phyloP scores from a whole-genome alignment of 805 yeast genomes.

The Saccharomycopsis babjevae region DNA sequence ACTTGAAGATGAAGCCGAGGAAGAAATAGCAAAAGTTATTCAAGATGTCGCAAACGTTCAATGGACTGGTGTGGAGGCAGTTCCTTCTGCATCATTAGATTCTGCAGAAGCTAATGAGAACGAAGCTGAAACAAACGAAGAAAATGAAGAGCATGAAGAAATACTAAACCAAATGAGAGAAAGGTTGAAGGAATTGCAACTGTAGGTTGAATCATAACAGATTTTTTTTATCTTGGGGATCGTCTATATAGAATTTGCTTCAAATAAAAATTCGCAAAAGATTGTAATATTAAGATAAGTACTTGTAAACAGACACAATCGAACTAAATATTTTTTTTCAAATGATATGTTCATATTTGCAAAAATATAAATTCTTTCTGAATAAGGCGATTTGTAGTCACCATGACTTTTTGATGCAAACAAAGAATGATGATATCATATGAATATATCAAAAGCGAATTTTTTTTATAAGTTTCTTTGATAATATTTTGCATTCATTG shows the following conservation, averaged over 20 bases:
- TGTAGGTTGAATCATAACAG: neutral
- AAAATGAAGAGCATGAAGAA: conserved; percentile 50
- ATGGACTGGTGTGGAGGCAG: conserved; percentile 28
- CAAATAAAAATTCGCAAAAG: neutral
- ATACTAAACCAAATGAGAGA: conserved; percentile 82
- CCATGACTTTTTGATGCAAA: no score
- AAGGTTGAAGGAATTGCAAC: conserved; percentile 72
- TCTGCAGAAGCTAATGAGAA: conserved; percentile 21
- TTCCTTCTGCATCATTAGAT: conserved; percentile 18
- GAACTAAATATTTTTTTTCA: no score
- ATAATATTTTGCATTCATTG: neutral
- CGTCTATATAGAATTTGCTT: neutral
- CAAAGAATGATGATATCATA: no score
- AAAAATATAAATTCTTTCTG: no score
- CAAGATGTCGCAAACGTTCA: conserved; percentile 35
- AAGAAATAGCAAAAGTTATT: conserved; percentile 53
- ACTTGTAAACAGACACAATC: no score
- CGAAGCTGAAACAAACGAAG: conserved; percentile 29
- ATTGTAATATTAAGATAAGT: no score
- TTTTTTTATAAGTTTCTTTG: neutral
- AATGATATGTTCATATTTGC: no score
- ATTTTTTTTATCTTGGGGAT: no score
- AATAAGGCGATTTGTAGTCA: no score
- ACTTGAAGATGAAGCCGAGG: conserved; percentile 54
- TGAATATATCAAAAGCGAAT: neutral